Conservation (phyloP, 2,329 filamentous ascomycete genomes). For the Kalaharituber pfeilii region DNA sequence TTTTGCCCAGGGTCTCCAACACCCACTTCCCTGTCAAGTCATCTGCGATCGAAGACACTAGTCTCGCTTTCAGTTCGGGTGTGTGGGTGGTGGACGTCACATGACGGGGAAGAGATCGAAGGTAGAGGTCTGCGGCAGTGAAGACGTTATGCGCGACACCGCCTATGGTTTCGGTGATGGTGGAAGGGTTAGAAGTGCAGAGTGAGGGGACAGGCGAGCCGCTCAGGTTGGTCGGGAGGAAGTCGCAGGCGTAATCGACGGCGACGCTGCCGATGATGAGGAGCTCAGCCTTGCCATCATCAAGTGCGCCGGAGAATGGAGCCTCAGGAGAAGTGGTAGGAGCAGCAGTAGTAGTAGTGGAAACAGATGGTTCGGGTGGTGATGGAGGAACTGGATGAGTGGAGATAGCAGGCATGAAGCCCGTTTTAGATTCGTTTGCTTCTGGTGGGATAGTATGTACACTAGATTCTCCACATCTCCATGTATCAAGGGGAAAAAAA, state of each 20-base stretch:
- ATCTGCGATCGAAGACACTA: conserved; percentile 15
- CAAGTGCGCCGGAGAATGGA: conserved; percentile 21
- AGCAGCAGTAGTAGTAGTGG: too few species aligned
- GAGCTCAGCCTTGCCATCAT: conserved; percentile 36
- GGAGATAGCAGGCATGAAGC: neutral
- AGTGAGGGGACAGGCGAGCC: conserved; percentile 32
- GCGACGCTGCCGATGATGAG: conserved; percentile 82
- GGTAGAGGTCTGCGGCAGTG: conserved; percentile 46
- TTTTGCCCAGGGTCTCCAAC: conserved; percentile 44
- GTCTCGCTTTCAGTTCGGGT: conserved; percentile 3
- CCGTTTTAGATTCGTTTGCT: neutral
- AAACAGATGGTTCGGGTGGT: neutral
- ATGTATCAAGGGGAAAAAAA: neutral
- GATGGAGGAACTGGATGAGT: neutral
- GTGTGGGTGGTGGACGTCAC: neutral
- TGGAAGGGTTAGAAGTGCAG: conserved; percentile 72
- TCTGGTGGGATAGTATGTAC: too few species aligned
- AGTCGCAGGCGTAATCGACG: conserved; percentile 75
- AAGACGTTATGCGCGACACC: conserved; percentile 83
- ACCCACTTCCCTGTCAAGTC: conserved; percentile 52
- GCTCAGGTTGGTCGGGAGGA: conserved; percentile 24
- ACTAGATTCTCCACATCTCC: neutral
- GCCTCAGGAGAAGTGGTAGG: too few species aligned
- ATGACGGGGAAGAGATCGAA: neutral
- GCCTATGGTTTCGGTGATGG: conserved; percentile 66